Evolutionary conservation across 2,329 filamentous ascomycete genomes (phyloP).

Genomic region (Ophiosphaerella herpotricha): DNA sequence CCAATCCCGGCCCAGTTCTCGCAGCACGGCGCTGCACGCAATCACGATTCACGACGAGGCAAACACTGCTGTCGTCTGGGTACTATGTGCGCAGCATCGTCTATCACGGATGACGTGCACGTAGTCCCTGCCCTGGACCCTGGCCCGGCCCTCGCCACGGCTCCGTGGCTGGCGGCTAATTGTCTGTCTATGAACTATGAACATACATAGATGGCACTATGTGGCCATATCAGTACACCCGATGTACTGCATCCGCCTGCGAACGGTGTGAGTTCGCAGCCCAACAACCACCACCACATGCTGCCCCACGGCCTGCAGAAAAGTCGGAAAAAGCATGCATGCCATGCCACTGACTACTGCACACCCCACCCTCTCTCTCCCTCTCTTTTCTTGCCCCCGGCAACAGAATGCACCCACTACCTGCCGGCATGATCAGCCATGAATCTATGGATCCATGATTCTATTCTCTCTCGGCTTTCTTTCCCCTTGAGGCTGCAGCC

Average conservation of each 20-base stretch:
- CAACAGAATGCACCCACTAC: conserved; percentile 17
- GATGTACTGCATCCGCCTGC: conserved; percentile 15
- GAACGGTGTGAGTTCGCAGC: conserved; percentile 27
- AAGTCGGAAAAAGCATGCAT: conserved; percentile 19
- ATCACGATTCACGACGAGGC: no score
- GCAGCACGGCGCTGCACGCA: no score
- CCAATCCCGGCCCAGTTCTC: conserved; percentile 16
- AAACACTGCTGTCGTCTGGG: no score
- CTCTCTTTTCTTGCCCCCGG: conserved; percentile 1
- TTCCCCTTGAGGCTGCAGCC: conserved; percentile 28
- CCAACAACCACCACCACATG: conserved; percentile 3
- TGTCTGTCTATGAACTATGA: no score
- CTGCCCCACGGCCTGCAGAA: conserved; percentile 12
- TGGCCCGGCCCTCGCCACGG: no score
- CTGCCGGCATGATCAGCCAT: conserved; percentile 26
- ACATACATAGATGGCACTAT: no score
- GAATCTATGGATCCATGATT: conserved; percentile 10
- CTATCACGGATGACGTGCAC: no score
- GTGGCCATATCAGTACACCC: no score
- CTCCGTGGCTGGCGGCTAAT: no score
- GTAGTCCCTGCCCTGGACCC: no score
- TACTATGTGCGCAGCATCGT: no score
- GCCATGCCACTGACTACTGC: conserved; percentile 9
- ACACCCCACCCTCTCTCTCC: conserved; percentile 22
- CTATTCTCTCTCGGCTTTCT: background rate